Base-by-base conservation (phyloP, 441 rosid species). In the Breynia disticha region DNA sequence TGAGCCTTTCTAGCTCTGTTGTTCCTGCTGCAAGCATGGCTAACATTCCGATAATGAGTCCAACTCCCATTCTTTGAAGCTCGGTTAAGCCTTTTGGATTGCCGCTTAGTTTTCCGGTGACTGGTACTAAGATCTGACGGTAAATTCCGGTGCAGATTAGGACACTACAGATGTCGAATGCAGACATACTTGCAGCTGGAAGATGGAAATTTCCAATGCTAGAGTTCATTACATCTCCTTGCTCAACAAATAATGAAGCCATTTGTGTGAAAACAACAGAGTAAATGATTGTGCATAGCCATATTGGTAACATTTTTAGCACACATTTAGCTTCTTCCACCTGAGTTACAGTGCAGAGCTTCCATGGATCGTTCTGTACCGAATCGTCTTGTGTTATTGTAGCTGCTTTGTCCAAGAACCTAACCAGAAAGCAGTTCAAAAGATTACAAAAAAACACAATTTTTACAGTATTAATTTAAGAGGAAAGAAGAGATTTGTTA, bases 121-220 rank as follows among this genome's bases (percentile, higher is more conserved):
- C 8, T 0, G 93, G 95, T 2, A 80, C 76, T 2, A 90, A 81
- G 56, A 82, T 46, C 5, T 65, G 82, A 10, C 88, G 77, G 55
- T 85, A 90, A 10, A 90, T 69, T 49, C 93, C 93, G 0, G 96
- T 87, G 68, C 71, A 80, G 16, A 87, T 48, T 4, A 90, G 79
- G 56, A 90, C 98, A 43, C 96, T 83, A 47, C 71, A 66, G 52
- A 90, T 85, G 32, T 90, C 94, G 39, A 90, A 90, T 10, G 81
- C 85, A 0, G 98, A 85, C 98, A 90, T 87, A 77, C 95, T 87
- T 0, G 98, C 98, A 0, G 98, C 98, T 0, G 96, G 98, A 20
- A 90, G 64, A 62, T 67, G 90, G 52, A 90, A 83, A 20, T 61
- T 47, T 0, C 85, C 82, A 0, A 85, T 1, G 0, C 54, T 6